Percentiles rank a stretch among this genome's conserved stretches.
These are phyloP conservation scores for Prosopis cineraria DNA, from an alignment of 306 rosid genomes.

Conservation along the genomic window DNA sequence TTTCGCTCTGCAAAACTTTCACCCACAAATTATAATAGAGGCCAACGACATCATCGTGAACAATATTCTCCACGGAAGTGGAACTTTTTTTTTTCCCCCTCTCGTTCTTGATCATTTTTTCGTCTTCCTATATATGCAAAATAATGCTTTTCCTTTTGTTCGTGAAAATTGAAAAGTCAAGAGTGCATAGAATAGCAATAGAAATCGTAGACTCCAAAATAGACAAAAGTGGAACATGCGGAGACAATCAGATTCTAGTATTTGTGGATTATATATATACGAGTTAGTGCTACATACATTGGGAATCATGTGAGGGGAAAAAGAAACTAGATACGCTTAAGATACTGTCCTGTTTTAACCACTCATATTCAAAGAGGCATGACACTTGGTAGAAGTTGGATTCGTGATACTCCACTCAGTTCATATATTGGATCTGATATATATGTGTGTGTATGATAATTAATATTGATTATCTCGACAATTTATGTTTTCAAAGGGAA, in stretches of 20 bases:
- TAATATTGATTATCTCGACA: background rate
- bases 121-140: slow-evolving; percentile 8
- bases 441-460: too few species aligned
- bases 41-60: background rate
- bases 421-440: background rate
- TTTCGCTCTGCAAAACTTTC: slow-evolving; percentile 11
- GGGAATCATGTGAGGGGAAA: slow-evolving; percentile 9
- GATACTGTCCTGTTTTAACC: slow-evolving; percentile 6
- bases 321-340: slow-evolving; percentile 12
- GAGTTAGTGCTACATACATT: slow-evolving; percentile 18
- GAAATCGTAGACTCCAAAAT: background rate
- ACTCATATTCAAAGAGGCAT: background rate
- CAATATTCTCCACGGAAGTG: background rate
- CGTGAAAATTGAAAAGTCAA: background rate
- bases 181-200: background rate
- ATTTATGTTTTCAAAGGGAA: background rate
- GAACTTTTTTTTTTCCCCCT: background rate
- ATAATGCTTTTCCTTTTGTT: slow-evolving; percentile 12
- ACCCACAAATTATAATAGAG: background rate
- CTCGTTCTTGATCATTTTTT: background rate
- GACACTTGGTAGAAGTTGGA: background rate
- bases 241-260: slow-evolving; percentile 21
- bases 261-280: background rate
- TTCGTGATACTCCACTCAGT: background rate
- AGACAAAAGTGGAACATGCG: slow-evolving; percentile 16